Base-by-base conservation (phyloP, 805 yeast genomes). In the Metschnikowia sp. region DNA sequence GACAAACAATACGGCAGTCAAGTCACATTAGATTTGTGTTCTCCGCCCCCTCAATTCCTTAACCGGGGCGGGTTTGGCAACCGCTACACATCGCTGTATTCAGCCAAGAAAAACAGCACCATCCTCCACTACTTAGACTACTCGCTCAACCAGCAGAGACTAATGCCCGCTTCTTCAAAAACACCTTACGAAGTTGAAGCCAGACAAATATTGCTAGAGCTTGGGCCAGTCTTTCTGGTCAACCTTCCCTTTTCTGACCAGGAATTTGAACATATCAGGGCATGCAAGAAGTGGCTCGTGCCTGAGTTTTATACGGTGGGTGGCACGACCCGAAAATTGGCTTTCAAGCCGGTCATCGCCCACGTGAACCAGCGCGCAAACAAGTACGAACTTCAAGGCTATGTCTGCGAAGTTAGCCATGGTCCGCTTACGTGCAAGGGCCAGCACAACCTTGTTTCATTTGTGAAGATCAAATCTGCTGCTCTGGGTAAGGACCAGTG, bases 141-240 rank as follows among this genome's bases (percentile, higher is more conserved):
- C 18, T 77, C 86, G 1, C 71, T 83, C 74, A 81, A 76, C 52
- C 77, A 78, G 51, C 57, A 62, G 30, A 69, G 72, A 28, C 77
- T 79, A 32, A 72, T 77, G 5, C 74, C 78, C 66, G 47, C 91
- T 81, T 50, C 66, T 50, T 37, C 58, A 46, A 35, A 44, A 38
- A 41, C 58, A 18, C 62, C 65, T 1, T 64, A 60, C 44, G 62
- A 73, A 4, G 69, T 85, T 32, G 85, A 84, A 52, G 75, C 79
- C 4, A 70, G 74, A 28, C 72, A 76, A 44, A 66, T 72, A 1
- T 75, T 84, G 1, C 68, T 71, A n/a, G 72, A 71, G 37, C 65
- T 84, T 29, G 90, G 96, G 0, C 82, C 85, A 1, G 72, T 88
- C 10, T 61, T 89, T 31, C 74, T 84, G 2, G 64, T 87, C 40